Evolutionary conservation across 106 monocot genomes (phyloP), one percentile per base, ranked within the genome.

Genomic region (Platanthera guangdongensis): DNA sequence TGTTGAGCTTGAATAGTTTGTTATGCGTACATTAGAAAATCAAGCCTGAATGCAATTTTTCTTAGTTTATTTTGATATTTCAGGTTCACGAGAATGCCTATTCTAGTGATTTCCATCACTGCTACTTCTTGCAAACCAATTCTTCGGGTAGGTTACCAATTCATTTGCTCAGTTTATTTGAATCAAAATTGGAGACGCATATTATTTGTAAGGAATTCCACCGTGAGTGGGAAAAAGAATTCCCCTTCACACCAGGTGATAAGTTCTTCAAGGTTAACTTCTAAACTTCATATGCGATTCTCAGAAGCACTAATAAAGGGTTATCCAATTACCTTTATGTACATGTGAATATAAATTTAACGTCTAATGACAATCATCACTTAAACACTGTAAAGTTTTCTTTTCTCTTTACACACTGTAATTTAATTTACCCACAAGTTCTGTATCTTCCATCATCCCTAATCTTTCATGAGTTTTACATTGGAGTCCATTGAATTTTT

Each of bases 11-110:
- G 25, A 1, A 39, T 67, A 39, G 32, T 39, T 25, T 5, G 25
- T 70, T 70, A 70, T 70, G 47, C 47, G 15, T 70, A 48, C 47
- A 70, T 47, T 48, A 7, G 47, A 39, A 7, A 47, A 48, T 15
- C 8, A 30, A 48, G 6, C 47, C 47, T 70, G 47, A 47, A 57
- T 48, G 45, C n/a, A 30, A 32, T 8, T 69, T 47, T 39, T 69
- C 10, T 47, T 70, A 47, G 47, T 72, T 47, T 51, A n/a, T 45
- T 72, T 47, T 49, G 18, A 68, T 74, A 28, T 84, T 83, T 69
- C 79, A 97, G 96, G 93, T 93, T 71, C 93, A 97, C 80, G 93
- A 93, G 82, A 97, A 93, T 91, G 87, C 96, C 48, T 97, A 97
- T 93, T 86, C 85, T 30, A 97, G 96, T 64, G 87, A 89, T 48